Evolutionary conservation across 1,139 yeast genomes (phyloP), one percentile per base, ranked within the genome.

Genomic region (Scheffersomyces stambukii): DNA sequence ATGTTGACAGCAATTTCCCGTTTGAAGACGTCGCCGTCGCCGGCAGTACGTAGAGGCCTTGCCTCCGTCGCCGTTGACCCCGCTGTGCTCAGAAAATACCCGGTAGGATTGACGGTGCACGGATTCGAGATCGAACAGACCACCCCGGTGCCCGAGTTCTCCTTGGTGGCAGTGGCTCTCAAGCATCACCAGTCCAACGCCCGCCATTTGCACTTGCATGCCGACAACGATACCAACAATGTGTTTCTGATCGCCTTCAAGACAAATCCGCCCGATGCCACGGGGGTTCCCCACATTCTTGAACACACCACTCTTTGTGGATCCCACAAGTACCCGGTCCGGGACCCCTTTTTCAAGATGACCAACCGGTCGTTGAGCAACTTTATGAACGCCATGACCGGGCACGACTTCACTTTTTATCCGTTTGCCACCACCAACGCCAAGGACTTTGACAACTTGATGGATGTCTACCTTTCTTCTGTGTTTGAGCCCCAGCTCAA

Each of bases 341-440:
- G 96, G 43, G 98, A 91, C 56, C 98, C 99, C 3, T 91, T 91
- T 56, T 93, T 91, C 70, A 89, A 91, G 54, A 91, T 91, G 98
- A 67, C 91, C 35, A 91, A 89, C 51, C 64, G 97, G 43, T 72
- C 73, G 3, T 63, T 91, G 46, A 81, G 96, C 22, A 91, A 86
- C 54, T 91, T 88, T 57, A 91, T 91, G 99, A 91, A 91, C 53
- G 99, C 99, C 9, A 85, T 91, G 96, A 91, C 99, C 0, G 98
- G 95, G 11, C 89, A 84, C 43, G 97, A 91, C 55, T 88, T 86
- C 49, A 91, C 98, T 0, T 89, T 80, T 54, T 91, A 84, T 47
- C 98, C 99, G 4, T 91, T 91, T 65, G 88, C 97, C 14, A 91
- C 98, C 2, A 89, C 97, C 4, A 91, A 91, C 51, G 57, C 60